A percentile compares a stretch with the other conserved stretches of the same genome.
Conservation (phyloP, 139 green algal species). For the Ettlia oleoabundans region DNA sequence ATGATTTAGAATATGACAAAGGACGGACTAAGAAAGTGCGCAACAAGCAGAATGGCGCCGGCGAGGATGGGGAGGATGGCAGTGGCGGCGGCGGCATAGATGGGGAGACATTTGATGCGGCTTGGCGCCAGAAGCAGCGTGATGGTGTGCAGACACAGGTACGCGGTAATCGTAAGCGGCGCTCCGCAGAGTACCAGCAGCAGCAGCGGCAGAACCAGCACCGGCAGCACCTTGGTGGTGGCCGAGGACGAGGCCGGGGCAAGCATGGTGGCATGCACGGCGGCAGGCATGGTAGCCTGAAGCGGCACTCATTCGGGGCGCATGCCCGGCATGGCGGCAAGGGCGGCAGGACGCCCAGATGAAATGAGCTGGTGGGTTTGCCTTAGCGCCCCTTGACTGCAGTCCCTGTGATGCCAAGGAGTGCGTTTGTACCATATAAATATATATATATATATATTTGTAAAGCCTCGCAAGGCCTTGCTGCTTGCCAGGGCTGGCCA, state of each 20-base stretch:
- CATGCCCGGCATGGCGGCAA: too few species aligned
- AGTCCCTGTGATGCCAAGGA: too few species aligned
- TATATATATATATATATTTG: too few species aligned
- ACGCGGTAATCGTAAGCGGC: slow-evolving; percentile 23
- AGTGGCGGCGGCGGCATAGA: not conserved
- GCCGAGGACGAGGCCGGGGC: not conserved
- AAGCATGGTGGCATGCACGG: not conserved
- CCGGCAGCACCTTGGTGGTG: not conserved
- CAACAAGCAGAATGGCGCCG: slow-evolving; percentile 1
- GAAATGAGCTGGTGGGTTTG: too few species aligned
- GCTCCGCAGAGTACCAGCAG: slow-evolving; percentile 6
- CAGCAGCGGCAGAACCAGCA: slow-evolving; percentile 7
- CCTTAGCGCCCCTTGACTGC: too few species aligned
- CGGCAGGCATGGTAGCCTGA: not conserved
- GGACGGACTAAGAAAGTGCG: slow-evolving; percentile 56
- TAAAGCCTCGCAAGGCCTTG: too few species aligned
- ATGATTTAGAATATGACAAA: slow-evolving; percentile 59
- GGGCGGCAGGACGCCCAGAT: too few species aligned
- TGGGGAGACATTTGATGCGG: slow-evolving; percentile 7
- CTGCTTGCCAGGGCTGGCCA: too few species aligned
- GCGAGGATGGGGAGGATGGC: not conserved
- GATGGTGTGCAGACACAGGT: slow-evolving; percentile 24
- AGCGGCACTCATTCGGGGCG: too few species aligned
- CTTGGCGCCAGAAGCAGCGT: slow-evolving; percentile 33
- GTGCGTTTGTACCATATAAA: too few species aligned